A percentile compares a stretch with the other conserved stretches of the same genome.
phyloP scores from a whole-genome alignment of 2,329 filamentous ascomycete species.

The Xylaria sp. region DNA sequence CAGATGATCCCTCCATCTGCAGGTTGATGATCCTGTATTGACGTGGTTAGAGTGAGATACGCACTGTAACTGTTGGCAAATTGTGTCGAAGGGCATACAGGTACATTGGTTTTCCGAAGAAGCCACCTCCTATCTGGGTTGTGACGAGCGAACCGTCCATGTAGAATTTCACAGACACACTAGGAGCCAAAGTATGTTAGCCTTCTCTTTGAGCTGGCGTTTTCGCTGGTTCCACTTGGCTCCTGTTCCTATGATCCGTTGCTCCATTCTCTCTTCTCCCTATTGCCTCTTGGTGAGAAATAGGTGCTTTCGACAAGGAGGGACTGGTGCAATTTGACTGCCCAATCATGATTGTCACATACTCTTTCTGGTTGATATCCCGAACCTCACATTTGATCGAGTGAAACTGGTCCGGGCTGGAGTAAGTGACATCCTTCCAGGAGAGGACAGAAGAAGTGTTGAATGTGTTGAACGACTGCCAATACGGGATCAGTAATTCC shows the following conservation, averaged over 20 bases:
- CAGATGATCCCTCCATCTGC: constrained; percentile 54
- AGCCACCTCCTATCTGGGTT: constrained; percentile 56
- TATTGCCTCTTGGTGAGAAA: no score
- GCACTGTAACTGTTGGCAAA: no score
- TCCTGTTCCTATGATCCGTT: not conserved
- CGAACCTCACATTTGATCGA: constrained; percentile 56
- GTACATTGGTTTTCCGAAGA: constrained; percentile 54
- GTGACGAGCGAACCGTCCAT: constrained; percentile 56
- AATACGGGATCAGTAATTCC: not conserved
- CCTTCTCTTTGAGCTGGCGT: not conserved
- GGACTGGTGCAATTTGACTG: not conserved
- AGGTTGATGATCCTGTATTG: constrained; percentile 49
- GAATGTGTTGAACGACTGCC: constrained; percentile 56
- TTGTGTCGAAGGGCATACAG: constrained; percentile 38
- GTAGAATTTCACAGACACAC: constrained; percentile 58
- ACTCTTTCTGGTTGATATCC: constrained; percentile 56
- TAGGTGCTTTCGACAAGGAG: no score
- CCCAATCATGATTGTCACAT: not conserved
- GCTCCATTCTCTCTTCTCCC: no score
- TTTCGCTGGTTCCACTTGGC: not conserved
- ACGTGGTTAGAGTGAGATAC: constrained; percentile 1
- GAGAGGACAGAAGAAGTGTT: constrained; percentile 49
- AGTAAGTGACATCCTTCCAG: constrained; percentile 55
- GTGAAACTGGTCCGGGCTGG: constrained; percentile 53
- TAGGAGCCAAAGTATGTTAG: constrained; percentile 5